Evolutionary conservation across 2,329 filamentous ascomycete genomes (phyloP).

Genomic region (Hymenoscyphus fructigenus): DNA sequence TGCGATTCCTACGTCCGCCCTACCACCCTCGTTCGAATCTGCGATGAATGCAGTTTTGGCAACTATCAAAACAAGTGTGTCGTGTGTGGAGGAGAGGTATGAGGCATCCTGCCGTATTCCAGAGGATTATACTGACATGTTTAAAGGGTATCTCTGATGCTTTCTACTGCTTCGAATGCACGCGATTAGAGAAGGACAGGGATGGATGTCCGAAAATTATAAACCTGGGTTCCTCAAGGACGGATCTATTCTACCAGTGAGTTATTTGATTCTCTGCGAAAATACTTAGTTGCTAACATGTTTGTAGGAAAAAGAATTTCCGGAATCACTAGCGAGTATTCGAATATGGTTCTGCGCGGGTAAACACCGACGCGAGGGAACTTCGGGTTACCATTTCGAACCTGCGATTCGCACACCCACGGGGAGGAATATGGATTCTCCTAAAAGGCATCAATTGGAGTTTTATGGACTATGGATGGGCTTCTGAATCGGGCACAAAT

Average conservation of each 20-base stretch:
- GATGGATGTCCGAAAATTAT: slow-evolving; percentile 99
- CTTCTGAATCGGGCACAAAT: neutral
- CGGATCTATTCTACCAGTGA: slow-evolving; percentile 63
- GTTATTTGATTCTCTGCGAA: slow-evolving; percentile 1
- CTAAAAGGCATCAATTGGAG: neutral
- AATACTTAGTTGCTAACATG: slow-evolving; percentile 33
- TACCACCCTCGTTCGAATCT: slow-evolving; percentile 95
- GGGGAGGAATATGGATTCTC: neutral
- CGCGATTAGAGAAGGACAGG: slow-evolving; percentile 90
- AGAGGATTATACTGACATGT: slow-evolving; percentile 9
- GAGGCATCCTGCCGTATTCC: neutral
- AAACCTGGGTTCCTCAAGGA: slow-evolving; percentile 91
- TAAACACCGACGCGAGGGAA: neutral
- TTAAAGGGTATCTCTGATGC: slow-evolving; percentile 85
- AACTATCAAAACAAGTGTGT: slow-evolving; percentile 99
- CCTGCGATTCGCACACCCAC: neutral
- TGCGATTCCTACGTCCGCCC: slow-evolving; percentile 99
- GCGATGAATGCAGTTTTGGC: slow-evolving; percentile 98
- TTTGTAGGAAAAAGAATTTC: slow-evolving; percentile 62
- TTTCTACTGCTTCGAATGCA: slow-evolving; percentile 99
- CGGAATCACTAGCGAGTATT: slow-evolving; percentile 50
- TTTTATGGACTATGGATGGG: neutral
- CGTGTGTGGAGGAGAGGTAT: slow-evolving; percentile 84
- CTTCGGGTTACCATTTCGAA: neutral
- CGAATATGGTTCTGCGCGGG: neutral